A percentile compares a stretch with the other conserved stretches of the same genome.
phyloP scores from a whole-genome alignment of 176 grass and related monocot species.

The Avena insularis region DNA sequence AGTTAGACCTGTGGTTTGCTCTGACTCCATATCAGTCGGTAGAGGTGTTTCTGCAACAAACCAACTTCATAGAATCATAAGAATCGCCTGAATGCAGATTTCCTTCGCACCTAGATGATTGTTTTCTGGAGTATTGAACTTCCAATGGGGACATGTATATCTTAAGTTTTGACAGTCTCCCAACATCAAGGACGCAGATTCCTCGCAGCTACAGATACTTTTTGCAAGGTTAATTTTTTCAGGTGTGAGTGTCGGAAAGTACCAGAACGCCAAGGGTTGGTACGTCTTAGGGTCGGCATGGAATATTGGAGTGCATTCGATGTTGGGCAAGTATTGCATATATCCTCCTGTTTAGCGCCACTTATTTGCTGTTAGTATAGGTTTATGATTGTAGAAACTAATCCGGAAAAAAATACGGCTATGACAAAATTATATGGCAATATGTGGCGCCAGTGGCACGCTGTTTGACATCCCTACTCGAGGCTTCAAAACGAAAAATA shows the following conservation, averaged over 20 bases:
- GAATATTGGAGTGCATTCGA: no score
- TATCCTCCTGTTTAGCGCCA: no score
- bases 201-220: background rate
- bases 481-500: no score
- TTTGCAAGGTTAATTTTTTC: background rate
- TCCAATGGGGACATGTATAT: background rate
- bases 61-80: background rate
- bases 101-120: background rate
- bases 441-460: no score
- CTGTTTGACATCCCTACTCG: no score
- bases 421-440: no score
- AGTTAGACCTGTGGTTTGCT: background rate
- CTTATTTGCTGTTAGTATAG: no score
- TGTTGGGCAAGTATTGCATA: no score
- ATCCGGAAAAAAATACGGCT: no score
- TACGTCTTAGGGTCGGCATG: background rate
- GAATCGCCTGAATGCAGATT: background rate
- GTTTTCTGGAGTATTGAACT: background rate
- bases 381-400: no score
- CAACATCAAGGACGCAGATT: background rate
- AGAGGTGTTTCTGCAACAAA: background rate
- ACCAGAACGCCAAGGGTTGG: background rate
- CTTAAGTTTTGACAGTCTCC: background rate
- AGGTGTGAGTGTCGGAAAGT: background rate
- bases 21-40: background rate